Percentiles rank a stretch among this genome's conserved stretches.
phyloP scores from a whole-genome alignment of 202 grass and related monocot genomes.

The Panicum virgatum region DNA sequence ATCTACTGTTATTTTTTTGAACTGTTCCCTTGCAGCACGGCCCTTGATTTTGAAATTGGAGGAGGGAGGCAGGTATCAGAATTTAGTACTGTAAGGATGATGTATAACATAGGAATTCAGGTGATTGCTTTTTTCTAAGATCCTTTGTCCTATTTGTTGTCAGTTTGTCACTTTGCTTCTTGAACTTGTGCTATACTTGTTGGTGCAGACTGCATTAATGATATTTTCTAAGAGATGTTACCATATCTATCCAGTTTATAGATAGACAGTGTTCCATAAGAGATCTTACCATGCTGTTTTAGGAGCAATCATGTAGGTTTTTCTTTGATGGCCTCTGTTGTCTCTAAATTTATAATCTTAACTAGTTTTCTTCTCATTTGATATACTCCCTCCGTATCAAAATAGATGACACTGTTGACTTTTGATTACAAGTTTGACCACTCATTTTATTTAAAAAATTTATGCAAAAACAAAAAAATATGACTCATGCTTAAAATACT shows the following conservation, averaged over 20 bases:
- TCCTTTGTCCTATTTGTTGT: constrained; percentile 17
- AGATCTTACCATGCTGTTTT: not conserved
- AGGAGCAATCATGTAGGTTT: constrained; percentile 1
- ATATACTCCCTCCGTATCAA: too few species aligned
- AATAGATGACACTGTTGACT: too few species aligned
- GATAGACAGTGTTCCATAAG: not conserved
- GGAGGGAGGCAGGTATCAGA: constrained; percentile 89
- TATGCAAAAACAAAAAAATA: too few species aligned
- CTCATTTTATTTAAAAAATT: too few species aligned
- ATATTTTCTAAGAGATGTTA: not conserved
- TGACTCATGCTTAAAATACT: too few species aligned
- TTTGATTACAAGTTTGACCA: too few species aligned
- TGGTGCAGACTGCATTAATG: not conserved
- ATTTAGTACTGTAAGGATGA: constrained; percentile 85
- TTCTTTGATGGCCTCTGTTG: not conserved
- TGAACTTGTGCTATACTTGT: not conserved
- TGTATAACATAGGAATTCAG: constrained; percentile 96
- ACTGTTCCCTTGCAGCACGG: constrained; percentile 57
- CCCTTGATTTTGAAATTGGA: constrained; percentile 96
- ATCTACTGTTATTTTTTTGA: constrained; percentile 28
- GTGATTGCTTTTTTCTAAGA: constrained; percentile 48
- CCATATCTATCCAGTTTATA: constrained; percentile 3
- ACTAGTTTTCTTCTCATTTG: constrained; percentile 13
- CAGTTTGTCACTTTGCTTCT: constrained; percentile 32
- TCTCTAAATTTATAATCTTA: not conserved